These are phyloP conservation scores for Kwoniella sp. DNA, from an alignment of 768 basidiomycete genomes.

Conservation along the genomic window DNA sequence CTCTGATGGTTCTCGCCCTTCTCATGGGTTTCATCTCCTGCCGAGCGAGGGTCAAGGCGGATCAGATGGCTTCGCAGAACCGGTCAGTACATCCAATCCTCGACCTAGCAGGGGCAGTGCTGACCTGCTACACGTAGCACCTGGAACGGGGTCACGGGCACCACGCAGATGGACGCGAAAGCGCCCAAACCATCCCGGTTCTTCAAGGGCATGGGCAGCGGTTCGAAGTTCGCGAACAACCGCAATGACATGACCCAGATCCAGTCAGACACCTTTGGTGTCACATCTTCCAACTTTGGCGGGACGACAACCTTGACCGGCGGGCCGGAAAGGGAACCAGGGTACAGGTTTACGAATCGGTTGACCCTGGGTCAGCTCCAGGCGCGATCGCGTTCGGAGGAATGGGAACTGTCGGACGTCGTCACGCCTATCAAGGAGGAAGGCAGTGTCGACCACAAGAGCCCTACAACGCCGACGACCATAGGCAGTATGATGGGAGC, in stretches of 20 bases:
- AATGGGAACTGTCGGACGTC: constrained; percentile 9
- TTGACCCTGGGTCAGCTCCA: constrained; percentile 8
- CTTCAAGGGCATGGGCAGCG: constrained; percentile 8
- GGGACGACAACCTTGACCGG: constrained; percentile 15
- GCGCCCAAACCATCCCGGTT: constrained; percentile 14
- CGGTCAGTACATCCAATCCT: constrained; percentile 7
- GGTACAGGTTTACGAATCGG: constrained; percentile 30
- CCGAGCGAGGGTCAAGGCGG: constrained; percentile 17
- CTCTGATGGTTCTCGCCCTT: constrained; percentile 23
- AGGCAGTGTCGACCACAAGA: background rate
- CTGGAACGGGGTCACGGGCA: constrained; percentile 29
- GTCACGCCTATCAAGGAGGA: background rate
- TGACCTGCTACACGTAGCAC: constrained; percentile 8
- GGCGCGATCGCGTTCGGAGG: constrained; percentile 1
- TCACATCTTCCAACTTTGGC: constrained; percentile 29
- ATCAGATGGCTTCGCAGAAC: constrained; percentile 18
- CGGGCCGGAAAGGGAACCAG: constrained; percentile 4
- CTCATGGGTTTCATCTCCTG: constrained; percentile 27
- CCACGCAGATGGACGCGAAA: constrained; percentile 8
- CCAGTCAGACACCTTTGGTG: constrained; percentile 14
- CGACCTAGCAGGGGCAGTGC: background rate
- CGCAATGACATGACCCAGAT: constrained; percentile 12
- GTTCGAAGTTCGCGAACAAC: constrained; percentile 17
- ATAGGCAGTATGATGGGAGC: constrained; percentile 12
- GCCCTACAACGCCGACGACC: constrained; percentile 12